Conservation (phyloP, 2,329 filamentous ascomycete species). For the Aspergillus chevalieri region DNA sequence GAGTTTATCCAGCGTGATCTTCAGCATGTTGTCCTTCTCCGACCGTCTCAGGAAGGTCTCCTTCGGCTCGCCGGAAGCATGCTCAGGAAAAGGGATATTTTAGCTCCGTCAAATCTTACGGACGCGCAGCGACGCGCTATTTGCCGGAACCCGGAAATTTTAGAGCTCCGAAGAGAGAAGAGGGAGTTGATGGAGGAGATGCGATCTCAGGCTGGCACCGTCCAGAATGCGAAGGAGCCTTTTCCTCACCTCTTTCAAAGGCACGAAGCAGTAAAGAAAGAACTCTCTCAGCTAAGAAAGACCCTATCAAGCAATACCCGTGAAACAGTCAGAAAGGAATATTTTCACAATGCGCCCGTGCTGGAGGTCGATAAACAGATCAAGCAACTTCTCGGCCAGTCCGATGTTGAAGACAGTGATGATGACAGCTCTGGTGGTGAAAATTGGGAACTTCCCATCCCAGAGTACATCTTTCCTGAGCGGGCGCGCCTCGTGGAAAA, state of each 20-base stretch:
- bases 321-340: slow-evolving; percentile 18
- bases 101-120: slow-evolving; percentile 16
- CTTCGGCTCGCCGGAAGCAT: slow-evolving; percentile 17
- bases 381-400: slow-evolving; percentile 17
- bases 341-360: slow-evolving; percentile 19
- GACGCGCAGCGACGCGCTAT: slow-evolving; percentile 14
- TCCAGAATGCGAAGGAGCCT: slow-evolving; percentile 12
- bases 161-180: slow-evolving; percentile 18
- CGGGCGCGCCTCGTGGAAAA: slow-evolving; percentile 19
- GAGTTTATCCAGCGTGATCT: slow-evolving; percentile 21
- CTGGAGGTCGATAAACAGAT: slow-evolving; percentile 21
- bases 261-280: slow-evolving; percentile 14
- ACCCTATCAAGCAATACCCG: slow-evolving; percentile 13
- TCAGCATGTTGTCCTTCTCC: slow-evolving; percentile 22
- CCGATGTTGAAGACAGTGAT: slow-evolving; percentile 60
- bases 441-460: slow-evolving; percentile 58
- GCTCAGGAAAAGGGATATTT: slow-evolving; percentile 20
- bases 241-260: slow-evolving; percentile 19
- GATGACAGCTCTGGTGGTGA: slow-evolving; percentile 64
- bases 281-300: slow-evolving; percentile 17
- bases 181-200: slow-evolving; percentile 22
- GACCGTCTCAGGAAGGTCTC: slow-evolving; percentile 18
- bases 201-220: slow-evolving; percentile 16
- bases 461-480: slow-evolving; percentile 18
- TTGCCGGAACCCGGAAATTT: slow-evolving; percentile 13